A percentile compares a stretch with the other conserved stretches of the same genome.
Conservation (phyloP, 148 eudicot genomes). For the Chenopodium formosanum region DNA sequence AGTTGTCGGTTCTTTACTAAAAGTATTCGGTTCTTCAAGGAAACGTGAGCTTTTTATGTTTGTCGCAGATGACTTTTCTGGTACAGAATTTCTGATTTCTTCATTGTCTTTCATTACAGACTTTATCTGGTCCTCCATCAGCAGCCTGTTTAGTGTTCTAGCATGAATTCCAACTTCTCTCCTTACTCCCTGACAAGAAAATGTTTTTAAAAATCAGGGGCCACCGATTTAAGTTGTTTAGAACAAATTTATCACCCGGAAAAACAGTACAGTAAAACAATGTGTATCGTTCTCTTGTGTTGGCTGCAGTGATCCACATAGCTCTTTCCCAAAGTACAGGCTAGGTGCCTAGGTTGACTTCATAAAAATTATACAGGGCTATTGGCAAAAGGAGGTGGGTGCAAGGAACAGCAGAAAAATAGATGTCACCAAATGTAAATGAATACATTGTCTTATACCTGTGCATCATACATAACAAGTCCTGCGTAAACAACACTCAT, state of each 20-base stretch:
- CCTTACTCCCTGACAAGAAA: slow-evolving; percentile 66
- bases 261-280: not conserved
- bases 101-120: slow-evolving; percentile 24
- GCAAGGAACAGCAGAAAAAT: not conserved
- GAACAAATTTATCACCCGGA: not conserved
- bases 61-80: slow-evolving; percentile 24
- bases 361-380: too few species aligned
- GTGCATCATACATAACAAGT: slow-evolving; percentile 91
- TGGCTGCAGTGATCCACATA: not conserved
- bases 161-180: slow-evolving; percentile 94
- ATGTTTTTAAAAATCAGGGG: too few species aligned
- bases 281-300: not conserved
- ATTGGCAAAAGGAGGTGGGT: not conserved
- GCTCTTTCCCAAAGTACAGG: too few species aligned
- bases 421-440: too few species aligned
- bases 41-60: slow-evolving; percentile 22
- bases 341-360: too few species aligned
- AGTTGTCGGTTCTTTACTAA: slow-evolving; percentile 12
- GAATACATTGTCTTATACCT: slow-evolving; percentile 43
- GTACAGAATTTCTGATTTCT: slow-evolving; percentile 8
- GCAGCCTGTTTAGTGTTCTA: slow-evolving; percentile 54
- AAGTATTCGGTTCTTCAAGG: slow-evolving; percentile 27
- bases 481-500: slow-evolving; percentile 80
- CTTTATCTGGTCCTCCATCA: slow-evolving; percentile 33
- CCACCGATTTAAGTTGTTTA: not conserved